Evolutionary conservation across 2,329 filamentous ascomycete species (phyloP).

Genomic region (Tolypocladium tropicale): DNA sequence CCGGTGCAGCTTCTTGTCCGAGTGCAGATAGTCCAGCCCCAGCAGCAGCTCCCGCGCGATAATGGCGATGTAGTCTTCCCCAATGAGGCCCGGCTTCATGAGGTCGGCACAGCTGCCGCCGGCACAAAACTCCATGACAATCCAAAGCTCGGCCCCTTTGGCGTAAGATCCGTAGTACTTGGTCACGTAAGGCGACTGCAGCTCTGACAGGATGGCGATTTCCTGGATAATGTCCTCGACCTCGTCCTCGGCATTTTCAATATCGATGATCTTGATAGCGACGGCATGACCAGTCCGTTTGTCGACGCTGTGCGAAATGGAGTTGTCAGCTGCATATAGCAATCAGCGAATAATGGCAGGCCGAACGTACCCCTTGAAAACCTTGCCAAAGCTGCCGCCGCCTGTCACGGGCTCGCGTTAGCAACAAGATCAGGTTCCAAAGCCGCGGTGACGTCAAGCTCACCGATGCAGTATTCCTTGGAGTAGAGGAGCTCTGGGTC

Average conservation of each 20-base stretch:
- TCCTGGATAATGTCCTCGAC: conserved; percentile 99
- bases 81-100: conserved; percentile 85
- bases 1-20: conserved; percentile 89
- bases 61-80: conserved; percentile 94
- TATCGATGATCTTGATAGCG: conserved; percentile 97
- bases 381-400: conserved; percentile 95
- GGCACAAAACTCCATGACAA: conserved; percentile 98
- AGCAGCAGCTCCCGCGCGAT: conserved; percentile 83
- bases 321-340: background rate
- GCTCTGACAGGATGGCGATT: conserved; percentile 91
- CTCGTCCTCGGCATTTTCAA: conserved; percentile 97
- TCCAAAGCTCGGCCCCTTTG: conserved; percentile 95
- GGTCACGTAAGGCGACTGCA: conserved; percentile 92
- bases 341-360: background rate
- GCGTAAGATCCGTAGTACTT: conserved; percentile 97
- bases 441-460: conserved; percentile 11
- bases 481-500: conserved; percentile 91
- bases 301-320: conserved; percentile 59
- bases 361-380: conserved; percentile 74
- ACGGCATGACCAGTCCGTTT: conserved; percentile 88
- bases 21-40: conserved; percentile 86
- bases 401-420: conserved; percentile 37
- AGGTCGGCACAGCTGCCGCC: conserved; percentile 93
- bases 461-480: conserved; percentile 83
- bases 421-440: background rate